Percentiles rank a stretch among this genome's conserved stretches.
Conservation (phyloP, 2,329 filamentous ascomycete species). For the Grosmannia serpens region DNA sequence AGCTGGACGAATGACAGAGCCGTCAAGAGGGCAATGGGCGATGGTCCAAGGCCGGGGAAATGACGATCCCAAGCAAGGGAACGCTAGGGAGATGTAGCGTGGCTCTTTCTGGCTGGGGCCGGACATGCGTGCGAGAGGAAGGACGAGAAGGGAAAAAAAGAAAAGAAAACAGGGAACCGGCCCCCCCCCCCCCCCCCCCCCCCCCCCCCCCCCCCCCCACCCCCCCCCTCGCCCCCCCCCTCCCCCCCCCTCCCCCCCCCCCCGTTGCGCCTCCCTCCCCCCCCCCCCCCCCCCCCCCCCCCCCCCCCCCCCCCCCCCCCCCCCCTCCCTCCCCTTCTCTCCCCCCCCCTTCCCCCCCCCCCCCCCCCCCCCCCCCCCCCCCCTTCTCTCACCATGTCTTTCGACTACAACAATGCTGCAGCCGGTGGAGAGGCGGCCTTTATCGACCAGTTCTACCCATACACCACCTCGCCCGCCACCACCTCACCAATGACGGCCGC, state of each 20-base stretch:
- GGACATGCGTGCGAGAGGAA: not conserved
- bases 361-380: not conserved
- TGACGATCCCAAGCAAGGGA: not conserved
- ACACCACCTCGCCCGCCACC: conserved; percentile 19
- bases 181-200: not conserved
- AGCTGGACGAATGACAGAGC: not conserved
- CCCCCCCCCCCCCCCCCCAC: not conserved
- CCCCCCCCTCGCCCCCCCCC: not conserved
- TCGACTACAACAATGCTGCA: conserved; percentile 17
- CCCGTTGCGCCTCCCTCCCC: not conserved
- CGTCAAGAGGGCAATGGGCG: not conserved
- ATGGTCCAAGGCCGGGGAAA: not conserved
- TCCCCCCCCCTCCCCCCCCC: not conserved
- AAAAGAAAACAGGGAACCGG: too few relatives aligned
- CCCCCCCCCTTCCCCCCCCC: not conserved
- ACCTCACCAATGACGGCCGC: conserved; percentile 17
- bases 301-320: not conserved
- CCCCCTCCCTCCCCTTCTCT: not conserved
- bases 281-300: not conserved
- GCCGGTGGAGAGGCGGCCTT: conserved; percentile 44
- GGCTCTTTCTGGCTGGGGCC: not conserved
- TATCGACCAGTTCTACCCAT: conserved; percentile 43
- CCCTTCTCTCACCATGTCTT: conserved; percentile 8
- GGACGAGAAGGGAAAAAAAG: not conserved
- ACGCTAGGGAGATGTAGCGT: not conserved